Evolutionary conservation across 2,329 filamentous ascomycete genomes (phyloP), one percentile per base, ranked within the genome.

Genomic region (Septoria linicola): DNA sequence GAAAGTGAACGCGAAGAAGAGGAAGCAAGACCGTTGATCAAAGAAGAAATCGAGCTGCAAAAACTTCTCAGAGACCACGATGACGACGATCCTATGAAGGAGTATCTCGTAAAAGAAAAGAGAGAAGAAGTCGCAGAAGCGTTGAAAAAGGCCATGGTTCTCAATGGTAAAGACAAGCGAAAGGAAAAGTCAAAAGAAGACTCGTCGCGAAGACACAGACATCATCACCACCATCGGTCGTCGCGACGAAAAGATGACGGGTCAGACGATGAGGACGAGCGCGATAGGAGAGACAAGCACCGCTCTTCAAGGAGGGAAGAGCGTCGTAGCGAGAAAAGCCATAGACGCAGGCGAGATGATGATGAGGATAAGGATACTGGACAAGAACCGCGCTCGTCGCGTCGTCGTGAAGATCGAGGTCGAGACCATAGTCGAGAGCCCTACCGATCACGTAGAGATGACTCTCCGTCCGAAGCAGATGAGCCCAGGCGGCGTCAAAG

Each of bases 21-120:
- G 21, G 73, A 75, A 36, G 58, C 67, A 45, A 74, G 87, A 51
- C 85, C 85, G 1, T 70, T 88, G 74, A 70, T 96, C 8, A 86
- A 83, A 54, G 91, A 96, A 66, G 91, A 97, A 72, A 75, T 76
- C 49, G 91, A 97, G 67, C 72, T 97, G 42, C 82, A 82, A 43
- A 79, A 83, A 37, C 69, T 97, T 49, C 82, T 95, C 45, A 75
- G 80, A 47, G 84, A 92, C 13, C 63, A 67, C 37, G 93, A 97
- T 59, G 91, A 96, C 19, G 92, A 97, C 55, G 93, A 99, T 68
- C 93, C 93, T 0, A 99, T 99, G 93, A 96, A 96, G 72, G 83
- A 82, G 31, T 96, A 88, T 63, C 68, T 97, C 58, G 83, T 96
- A 44, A 82, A 92, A 58, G 87, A 95, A 72, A 96, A 97, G 79